Evolutionary conservation across 306 rosid genomes (phyloP), one percentile per base, ranked within the genome.

Genomic region (Castanea crenata): DNA sequence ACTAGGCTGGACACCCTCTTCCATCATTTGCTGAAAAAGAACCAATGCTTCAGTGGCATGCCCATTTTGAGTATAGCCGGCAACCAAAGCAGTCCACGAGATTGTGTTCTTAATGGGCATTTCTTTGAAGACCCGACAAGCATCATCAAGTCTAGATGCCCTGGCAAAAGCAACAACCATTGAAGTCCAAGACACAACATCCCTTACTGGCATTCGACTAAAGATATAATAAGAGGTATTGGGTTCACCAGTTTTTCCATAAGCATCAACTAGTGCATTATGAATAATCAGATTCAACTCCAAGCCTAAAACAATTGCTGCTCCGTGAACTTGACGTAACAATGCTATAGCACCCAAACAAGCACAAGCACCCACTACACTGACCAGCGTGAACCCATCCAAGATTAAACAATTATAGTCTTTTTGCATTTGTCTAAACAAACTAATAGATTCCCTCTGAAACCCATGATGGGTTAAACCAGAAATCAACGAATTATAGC

Each of bases 71-170:
- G 71, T 86, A 38, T 87, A 83, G 31, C 87, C 86, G 0, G 87
- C 62, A 16, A 91, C 79, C 86, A 88, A 78, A 78, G 92, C 91
- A 82, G 90, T 85, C 95, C 95, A 91, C 67, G 92, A 83, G 63
- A 87, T 76, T 0, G 73, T 71, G 76, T 85, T 85, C 80, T 74
- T 87, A 52, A 82, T 5, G 0, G 91, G 90, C 91, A 88, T 91
- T 34, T 81, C 76, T 11, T 87, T 6, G 62, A 87, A 91, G 35
- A 88, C 49, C 62, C 73, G 27, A 59, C 87, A 78, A 1, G 87
- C 91, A 27, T 90, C 87, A 19, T 85, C 89, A 67, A 87, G 57
- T 74, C 77, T 82, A 49, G 81, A 76, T 20, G 90, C 86, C 19
- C 16, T 52, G 7, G 81, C 59, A 64, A 80, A 85, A 71, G 88